A percentile compares a stretch with the other conserved stretches of the same genome.
Evolutionary conservation across 208 protist genomes (phyloP).

Genomic region (Leishmania tropica): DNA sequence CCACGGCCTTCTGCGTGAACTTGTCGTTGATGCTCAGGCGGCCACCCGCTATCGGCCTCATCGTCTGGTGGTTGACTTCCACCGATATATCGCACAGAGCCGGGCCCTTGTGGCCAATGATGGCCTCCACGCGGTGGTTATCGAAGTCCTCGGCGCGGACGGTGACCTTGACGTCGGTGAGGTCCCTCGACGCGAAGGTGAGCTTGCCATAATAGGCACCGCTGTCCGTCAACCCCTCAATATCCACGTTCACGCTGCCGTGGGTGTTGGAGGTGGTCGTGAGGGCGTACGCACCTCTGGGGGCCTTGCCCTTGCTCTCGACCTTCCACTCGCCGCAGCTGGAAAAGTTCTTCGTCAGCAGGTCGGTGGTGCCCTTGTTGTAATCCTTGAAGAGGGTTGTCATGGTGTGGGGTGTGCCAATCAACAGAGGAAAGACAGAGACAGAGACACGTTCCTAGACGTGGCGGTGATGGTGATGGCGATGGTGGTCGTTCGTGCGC

Average conservation of each 20-base stretch:
- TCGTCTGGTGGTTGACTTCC: conserved; percentile 48
- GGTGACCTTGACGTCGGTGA: conserved; percentile 38
- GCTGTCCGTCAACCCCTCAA: conserved; percentile 46
- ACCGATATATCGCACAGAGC: conserved; percentile 44
- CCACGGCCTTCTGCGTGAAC: conserved; percentile 48
- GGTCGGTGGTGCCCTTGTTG: conserved; percentile 68
- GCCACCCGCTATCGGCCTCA: conserved; percentile 16
- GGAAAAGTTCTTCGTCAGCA: conserved; percentile 71
- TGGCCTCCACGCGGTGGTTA: conserved; percentile 63
- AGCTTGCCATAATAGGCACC: conserved; percentile 47
- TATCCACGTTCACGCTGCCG: conserved; percentile 46
- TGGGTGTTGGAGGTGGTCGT: conserved; percentile 43
- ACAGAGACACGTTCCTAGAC: no score
- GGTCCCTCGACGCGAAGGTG: conserved; percentile 36
- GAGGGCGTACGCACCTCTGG: conserved; percentile 46
- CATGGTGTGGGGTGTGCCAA: not conserved
- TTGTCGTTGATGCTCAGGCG: conserved; percentile 62
- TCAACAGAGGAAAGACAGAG: no score
- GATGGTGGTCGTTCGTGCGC: no score
- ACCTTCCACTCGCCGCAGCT: conserved; percentile 57
- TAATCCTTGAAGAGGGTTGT: conserved; percentile 69
- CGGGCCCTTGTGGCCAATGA: conserved; percentile 31
- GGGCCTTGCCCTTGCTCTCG: conserved; percentile 73
- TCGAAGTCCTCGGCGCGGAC: conserved; percentile 32
- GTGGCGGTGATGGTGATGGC: no score